Conservation (phyloP, 2,329 filamentous ascomycete genomes). For the Magnaporthiopsis rhizophila region DNA sequence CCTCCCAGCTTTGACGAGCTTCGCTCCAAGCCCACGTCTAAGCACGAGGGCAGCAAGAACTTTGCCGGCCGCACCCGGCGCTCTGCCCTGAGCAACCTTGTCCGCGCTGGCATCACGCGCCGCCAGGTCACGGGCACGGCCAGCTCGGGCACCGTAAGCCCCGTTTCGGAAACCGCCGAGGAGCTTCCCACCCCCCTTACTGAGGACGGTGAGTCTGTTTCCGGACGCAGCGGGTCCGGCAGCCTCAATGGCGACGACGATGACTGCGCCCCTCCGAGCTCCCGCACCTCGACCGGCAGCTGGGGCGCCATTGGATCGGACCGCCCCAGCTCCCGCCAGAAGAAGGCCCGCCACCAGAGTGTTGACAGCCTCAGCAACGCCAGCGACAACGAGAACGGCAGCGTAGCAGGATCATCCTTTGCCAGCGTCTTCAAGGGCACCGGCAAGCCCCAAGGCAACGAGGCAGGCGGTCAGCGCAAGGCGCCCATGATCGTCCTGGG, state of each 20-base stretch:
- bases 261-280: conserved; percentile 61
- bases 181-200: conserved; percentile 58
- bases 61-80: conserved; percentile 89
- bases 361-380: conserved; percentile 60
- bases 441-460: conserved; percentile 45
- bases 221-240: conserved; percentile 64
- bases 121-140: conserved; percentile 67
- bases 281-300: conserved; percentile 65
- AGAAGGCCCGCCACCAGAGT: conserved; percentile 49
- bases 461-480: conserved; percentile 62
- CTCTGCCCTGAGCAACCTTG: conserved; percentile 83
- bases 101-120: conserved; percentile 81
- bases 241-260: conserved; percentile 67
- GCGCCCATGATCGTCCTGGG: conserved; percentile 81
- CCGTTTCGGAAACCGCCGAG: conserved; percentile 73
- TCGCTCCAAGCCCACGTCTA: conserved; percentile 79
- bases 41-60: conserved; percentile 95
- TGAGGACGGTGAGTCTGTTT: conserved; percentile 72
- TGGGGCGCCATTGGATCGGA: conserved; percentile 82
- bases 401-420: conserved; percentile 44
- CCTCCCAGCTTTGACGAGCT: conserved; percentile 90
- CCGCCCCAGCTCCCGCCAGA: conserved; percentile 61
- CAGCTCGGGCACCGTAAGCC: conserved; percentile 74
- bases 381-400: conserved; percentile 36
- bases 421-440: conserved; percentile 58